Conservation (phyloP, 371 early-diverging fungal species). For the Mortierella sp. region DNA sequence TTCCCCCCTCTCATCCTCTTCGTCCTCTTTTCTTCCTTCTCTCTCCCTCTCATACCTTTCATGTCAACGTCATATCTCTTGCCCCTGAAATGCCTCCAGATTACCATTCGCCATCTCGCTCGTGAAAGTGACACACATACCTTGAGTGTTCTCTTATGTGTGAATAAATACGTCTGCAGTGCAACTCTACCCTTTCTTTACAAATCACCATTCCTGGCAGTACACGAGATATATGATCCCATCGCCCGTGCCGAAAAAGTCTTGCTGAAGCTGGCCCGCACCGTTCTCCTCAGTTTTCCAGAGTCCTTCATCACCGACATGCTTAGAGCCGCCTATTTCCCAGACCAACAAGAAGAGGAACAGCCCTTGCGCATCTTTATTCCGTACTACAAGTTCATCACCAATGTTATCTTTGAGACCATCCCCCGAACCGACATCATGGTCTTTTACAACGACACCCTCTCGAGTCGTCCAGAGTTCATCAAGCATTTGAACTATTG, state of each 20-base stretch:
- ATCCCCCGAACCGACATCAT: not conserved
- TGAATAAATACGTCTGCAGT: not conserved
- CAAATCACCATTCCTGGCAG: not conserved
- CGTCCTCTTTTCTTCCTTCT: conserved; percentile 3
- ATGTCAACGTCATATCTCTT: not conserved
- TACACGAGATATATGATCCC: not conserved
- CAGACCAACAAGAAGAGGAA: not conserved
- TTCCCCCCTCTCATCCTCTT: not conserved
- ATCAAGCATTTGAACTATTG: not conserved
- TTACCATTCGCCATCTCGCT: not conserved
- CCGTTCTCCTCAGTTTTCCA: not conserved
- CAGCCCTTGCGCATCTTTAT: not conserved
- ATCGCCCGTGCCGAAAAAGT: not conserved
- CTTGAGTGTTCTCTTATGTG: not conserved
- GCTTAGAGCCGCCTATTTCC: not conserved
- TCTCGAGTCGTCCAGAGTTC: not conserved
- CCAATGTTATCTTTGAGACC: not conserved
- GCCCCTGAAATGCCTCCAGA: not conserved
- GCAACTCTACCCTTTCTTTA: not conserved
- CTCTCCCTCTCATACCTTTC: not conserved
- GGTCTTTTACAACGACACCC: not conserved
- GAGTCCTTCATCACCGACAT: not conserved
- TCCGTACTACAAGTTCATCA: not conserved
- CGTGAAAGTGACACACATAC: not conserved
- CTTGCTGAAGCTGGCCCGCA: not conserved